phyloP scores from a whole-genome alignment of 2,329 filamentous ascomycete genomes.

The Xylaria sp. region DNA sequence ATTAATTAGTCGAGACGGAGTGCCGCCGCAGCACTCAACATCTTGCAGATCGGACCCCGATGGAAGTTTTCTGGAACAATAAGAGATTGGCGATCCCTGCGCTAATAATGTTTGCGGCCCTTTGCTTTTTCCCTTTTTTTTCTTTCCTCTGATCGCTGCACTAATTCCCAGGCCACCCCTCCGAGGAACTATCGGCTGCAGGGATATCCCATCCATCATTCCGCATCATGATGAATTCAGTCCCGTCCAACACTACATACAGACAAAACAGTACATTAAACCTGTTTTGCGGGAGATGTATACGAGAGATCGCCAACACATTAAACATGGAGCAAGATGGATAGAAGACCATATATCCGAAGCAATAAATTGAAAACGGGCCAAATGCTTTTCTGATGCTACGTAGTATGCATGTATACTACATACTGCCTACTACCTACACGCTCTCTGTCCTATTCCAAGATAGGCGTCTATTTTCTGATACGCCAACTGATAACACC shows the following conservation, averaged over 20 bases:
- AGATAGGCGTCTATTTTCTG: constrained; percentile 1
- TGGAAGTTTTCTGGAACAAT: constrained; percentile 35
- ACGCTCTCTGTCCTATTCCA: neutral
- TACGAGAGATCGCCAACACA: constrained; percentile 24
- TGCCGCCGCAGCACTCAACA: constrained; percentile 15
- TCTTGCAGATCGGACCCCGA: constrained; percentile 18
- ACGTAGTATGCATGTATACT: neutral
- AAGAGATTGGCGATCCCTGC: constrained; percentile 24
- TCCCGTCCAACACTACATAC: constrained; percentile 4
- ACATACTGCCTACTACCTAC: neutral
- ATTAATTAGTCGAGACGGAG: neutral
- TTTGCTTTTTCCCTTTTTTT: neutral
- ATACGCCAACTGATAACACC: constrained; percentile 9
- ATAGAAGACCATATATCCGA: neutral
- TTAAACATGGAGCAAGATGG: neutral
- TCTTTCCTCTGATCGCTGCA: neutral
- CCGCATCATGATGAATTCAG: constrained; percentile 24
- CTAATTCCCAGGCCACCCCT: constrained; percentile 4
- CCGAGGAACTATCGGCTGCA: constrained; percentile 30
- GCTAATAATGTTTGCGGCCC: constrained; percentile 21
- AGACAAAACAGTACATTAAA: constrained; percentile 14
- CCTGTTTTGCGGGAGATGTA: constrained; percentile 16
- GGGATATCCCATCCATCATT: constrained; percentile 29
- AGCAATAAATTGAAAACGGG: constrained; percentile 7
- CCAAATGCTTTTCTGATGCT: neutral